Evolutionary conservation across 192 early-diverging fungal species (phyloP), one percentile per base, ranked within the genome.

Genomic region (Coemansia sp.): DNA sequence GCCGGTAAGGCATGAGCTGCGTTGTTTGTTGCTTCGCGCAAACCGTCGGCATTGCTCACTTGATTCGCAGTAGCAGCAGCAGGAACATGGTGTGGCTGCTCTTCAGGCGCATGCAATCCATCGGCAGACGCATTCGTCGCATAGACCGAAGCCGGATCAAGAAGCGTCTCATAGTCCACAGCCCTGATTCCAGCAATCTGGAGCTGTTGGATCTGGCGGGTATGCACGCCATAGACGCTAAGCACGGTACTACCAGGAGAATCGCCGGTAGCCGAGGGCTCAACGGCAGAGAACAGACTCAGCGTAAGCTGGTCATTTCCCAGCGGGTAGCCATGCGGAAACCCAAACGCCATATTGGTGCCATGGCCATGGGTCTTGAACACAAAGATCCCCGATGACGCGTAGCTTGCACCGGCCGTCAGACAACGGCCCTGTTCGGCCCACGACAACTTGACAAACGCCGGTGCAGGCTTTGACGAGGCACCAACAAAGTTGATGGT

Each of bases 221-320:
- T 71, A 41, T 80, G 78, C 18, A 80, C 78, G 60, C 73, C 65
- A 42, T 80, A 80, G 22, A 80, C 56, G 56, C 78, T 80, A 51
- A 80, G 65, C 18, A 40, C 58, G 1, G 66, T 16, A 0, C 63
- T 57, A 6, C n/a, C n/a, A 19, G 62, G n/a, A 4, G 46, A 0
- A 1, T 48, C 57, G 1, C 39, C 72, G 9, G 40, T 36, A 22
- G 43, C 55, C 22, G 65, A 66, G 8, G 69, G 41, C 63, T 80
- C 78, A 32, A 72, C 62, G 0, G 69, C 61, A 21, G 78, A 51
- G 3, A 72, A 72, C 15, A 80, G 41, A 40, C 72, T 80, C 41
- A 80, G 55, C 0, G 67, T 65, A 0, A 63, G 66, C 54, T 80
- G 78, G 4, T 80, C 78, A 10, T 72, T 73, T 32, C 69, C 78